Conservation (phyloP, 805 yeast species). For the Clavispora vitiphila region DNA sequence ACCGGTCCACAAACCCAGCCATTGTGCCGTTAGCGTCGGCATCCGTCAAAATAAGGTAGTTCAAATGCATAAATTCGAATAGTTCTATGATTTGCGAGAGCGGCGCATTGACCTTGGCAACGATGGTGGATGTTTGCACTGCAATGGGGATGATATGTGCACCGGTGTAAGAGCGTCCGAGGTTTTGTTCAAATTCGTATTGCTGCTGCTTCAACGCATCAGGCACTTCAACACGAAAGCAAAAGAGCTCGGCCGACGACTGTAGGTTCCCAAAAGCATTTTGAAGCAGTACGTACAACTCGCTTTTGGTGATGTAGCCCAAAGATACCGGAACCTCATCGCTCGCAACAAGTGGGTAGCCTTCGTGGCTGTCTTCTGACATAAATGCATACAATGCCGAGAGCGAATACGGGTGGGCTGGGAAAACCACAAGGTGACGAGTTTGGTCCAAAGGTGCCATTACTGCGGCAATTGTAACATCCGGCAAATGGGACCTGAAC, state of each 20-base stretch:
- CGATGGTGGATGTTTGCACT: constrained; percentile 16
- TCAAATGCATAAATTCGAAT: constrained; percentile 35
- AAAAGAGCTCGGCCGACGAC: constrained; percentile 7
- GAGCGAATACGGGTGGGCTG: constrained; percentile 21
- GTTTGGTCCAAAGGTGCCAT: constrained; percentile 28
- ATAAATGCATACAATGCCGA: constrained; percentile 16
- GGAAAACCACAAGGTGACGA: constrained; percentile 27
- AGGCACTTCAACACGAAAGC: constrained; percentile 10
- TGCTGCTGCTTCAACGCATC: constrained; percentile 1
- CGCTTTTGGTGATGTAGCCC: constrained; percentile 33
- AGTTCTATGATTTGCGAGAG: constrained; percentile 28
- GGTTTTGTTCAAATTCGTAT: constrained; percentile 4
- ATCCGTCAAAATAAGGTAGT: constrained; percentile 27
- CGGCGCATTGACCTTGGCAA: constrained; percentile 28
- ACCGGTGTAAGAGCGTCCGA: background rate
- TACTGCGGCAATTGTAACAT: constrained; percentile 19
- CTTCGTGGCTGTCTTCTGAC: constrained; percentile 35
- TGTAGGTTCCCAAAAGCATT: constrained; percentile 12
- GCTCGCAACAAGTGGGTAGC: constrained; percentile 33
- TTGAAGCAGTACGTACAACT: constrained; percentile 15
- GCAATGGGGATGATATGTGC: constrained; percentile 7
- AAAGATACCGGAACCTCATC: constrained; percentile 21
- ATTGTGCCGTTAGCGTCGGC: constrained; percentile 13
- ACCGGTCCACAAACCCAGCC: constrained; percentile 38
- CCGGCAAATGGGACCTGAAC: constrained; percentile 29